Evolutionary conservation across 345 rosid species (phyloP).

Genomic region (Crucihimalaya himalaica): DNA sequence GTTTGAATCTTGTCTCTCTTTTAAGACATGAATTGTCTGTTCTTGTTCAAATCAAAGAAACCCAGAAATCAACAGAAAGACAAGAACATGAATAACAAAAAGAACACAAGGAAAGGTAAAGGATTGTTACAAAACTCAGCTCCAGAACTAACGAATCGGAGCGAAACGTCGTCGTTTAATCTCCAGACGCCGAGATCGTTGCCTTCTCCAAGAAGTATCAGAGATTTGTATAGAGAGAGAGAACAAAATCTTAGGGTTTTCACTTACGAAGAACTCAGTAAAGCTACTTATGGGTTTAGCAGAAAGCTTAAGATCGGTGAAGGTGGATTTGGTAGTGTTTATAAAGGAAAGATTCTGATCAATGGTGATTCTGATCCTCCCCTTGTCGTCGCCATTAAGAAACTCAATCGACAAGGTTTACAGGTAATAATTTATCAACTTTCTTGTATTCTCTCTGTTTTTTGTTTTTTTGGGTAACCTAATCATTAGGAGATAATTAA

Average conservation of each 20-base stretch:
- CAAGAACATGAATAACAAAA: background rate
- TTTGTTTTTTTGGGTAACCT: background rate
- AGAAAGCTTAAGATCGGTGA: conserved; percentile 74
- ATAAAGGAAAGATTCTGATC: conserved; percentile 59
- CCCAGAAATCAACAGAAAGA: conserved; percentile 25
- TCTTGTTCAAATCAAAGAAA: conserved; percentile 44
- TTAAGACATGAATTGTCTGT: conserved; percentile 39
- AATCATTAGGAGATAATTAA: background rate
- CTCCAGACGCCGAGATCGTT: conserved; percentile 41
- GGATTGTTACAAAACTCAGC: conserved; percentile 29
- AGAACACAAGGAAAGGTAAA: conserved; percentile 28
- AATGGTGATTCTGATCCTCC: conserved; percentile 49
- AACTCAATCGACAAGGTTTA: conserved; percentile 66
- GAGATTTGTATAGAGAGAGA: conserved; percentile 64
- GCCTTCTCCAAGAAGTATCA: conserved; percentile 63
- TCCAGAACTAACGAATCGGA: conserved; percentile 29
- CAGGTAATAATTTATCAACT: conserved; percentile 51
- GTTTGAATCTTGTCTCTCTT: background rate
- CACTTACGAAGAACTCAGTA: conserved; percentile 65
- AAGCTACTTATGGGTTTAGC: conserved; percentile 68
- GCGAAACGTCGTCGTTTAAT: conserved; percentile 31
- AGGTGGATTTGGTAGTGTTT: conserved; percentile 89
- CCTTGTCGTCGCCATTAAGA: conserved; percentile 70
- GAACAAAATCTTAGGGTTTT: conserved; percentile 69
- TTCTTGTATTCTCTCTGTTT: conserved; percentile 6